Evolutionary conservation across 345 rosid species (phyloP).

Genomic region (Salix purpurea): DNA sequence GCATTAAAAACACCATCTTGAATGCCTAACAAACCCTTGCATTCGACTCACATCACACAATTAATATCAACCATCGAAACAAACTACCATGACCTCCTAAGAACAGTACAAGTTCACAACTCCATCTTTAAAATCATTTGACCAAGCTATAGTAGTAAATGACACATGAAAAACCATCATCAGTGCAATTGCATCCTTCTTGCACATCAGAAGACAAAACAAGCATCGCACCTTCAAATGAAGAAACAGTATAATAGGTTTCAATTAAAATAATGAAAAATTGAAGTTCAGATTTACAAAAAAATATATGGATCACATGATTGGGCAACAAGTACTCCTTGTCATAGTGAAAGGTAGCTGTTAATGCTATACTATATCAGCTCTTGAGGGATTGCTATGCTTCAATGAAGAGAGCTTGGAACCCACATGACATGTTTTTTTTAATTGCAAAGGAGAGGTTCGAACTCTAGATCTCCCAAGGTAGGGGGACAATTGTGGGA

Average conservation of each 20-base stretch:
- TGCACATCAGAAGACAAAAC: background rate
- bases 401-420: background rate
- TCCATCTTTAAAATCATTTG: background rate
- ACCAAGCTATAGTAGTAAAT: background rate
- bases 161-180: background rate
- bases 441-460: no score
- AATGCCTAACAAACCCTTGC: background rate
- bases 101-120: background rate
- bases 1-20: background rate
- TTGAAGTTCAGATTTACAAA: background rate
- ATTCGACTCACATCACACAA: background rate
- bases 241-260: background rate
- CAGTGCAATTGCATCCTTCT: background rate
- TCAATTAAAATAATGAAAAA: background rate
- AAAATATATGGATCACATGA: background rate
- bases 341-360: background rate
- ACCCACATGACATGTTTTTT: background rate
- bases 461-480: no score
- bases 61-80: background rate
- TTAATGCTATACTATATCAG: background rate
- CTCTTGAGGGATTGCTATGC: background rate
- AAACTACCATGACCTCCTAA: background rate
- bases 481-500: no score
- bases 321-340: background rate
- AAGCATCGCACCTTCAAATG: background rate